Percentiles rank a stretch among this genome's conserved stretches.
Evolutionary conservation across 2,329 filamentous ascomycete species (phyloP).

Genomic region (Neocucurbitaria cava): DNA sequence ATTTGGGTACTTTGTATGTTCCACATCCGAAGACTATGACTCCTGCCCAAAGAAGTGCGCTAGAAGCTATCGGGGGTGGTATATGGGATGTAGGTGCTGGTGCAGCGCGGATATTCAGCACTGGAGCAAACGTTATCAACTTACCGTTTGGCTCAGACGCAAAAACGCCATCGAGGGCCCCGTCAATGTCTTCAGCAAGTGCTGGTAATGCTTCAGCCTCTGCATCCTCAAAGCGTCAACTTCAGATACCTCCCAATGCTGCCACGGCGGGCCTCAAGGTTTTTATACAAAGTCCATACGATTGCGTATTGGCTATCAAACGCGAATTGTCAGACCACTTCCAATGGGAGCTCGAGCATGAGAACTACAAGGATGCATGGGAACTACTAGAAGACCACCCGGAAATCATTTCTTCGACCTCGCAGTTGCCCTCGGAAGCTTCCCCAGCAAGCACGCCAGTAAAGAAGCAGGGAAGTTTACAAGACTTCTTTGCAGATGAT

Average conservation of each 20-base stretch:
- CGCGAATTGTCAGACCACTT: constrained; percentile 86
- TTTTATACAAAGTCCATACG: constrained; percentile 95
- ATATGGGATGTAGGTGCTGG: constrained; percentile 93
- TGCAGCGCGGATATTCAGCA: constrained; percentile 85
- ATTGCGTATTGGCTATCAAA: constrained; percentile 91
- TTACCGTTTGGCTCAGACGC: constrained; percentile 50
- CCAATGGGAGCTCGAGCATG: constrained; percentile 81
- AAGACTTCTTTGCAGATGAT: constrained; percentile 77
- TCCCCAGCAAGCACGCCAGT: constrained; percentile 54
- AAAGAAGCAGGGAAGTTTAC: constrained; percentile 55
- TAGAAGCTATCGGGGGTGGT: constrained; percentile 78
- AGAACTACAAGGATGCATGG: constrained; percentile 86
- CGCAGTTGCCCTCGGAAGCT: constrained; percentile 47
- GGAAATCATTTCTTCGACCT: constrained; percentile 62
- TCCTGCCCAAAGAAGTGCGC: constrained; percentile 72
- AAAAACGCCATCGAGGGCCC: constrained; percentile 32
- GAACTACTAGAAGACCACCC: constrained; percentile 87
- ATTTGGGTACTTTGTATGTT: constrained; percentile 82
- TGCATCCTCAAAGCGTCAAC: constrained; percentile 29
- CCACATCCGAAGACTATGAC: constrained; percentile 67
- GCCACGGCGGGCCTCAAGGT: constrained; percentile 73
- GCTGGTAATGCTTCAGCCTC: constrained; percentile 36
- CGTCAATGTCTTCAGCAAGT: constrained; percentile 44
- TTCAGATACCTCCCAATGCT: constrained; percentile 56
- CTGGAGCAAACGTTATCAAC: constrained; percentile 75